Conservation (phyloP, 1,284 basidiomycete species). For the Ustanciosporium gigantosporum region DNA sequence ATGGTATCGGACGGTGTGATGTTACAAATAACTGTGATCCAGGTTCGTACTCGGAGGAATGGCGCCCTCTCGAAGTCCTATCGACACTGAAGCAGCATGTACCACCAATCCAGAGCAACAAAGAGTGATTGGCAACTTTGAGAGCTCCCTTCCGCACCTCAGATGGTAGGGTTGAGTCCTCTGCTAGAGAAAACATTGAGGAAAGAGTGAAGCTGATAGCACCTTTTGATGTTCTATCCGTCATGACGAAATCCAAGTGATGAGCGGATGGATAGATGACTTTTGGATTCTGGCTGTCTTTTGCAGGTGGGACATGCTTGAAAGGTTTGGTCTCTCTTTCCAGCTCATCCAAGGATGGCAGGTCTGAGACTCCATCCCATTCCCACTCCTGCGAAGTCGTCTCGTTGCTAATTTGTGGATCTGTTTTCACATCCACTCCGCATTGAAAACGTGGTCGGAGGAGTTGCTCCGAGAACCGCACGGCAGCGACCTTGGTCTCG, state of each 20-base stretch:
- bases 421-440: neutral
- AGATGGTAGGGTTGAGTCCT: slow-evolving; percentile 4
- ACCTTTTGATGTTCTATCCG: slow-evolving; percentile 18
- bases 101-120: slow-evolving; percentile 32
- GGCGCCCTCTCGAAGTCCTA: too few species aligned
- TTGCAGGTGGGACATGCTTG: too few species aligned
- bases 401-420: too few species aligned
- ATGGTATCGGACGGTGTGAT: too few species aligned
- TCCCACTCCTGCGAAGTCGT: slow-evolving; percentile 40
- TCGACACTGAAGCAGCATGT: too few species aligned
- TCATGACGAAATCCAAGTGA: slow-evolving; percentile 9
- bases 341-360: slow-evolving; percentile 45
- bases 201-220: slow-evolving; percentile 30
- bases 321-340: neutral
- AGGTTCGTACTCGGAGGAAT: too few species aligned
- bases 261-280: slow-evolving; percentile 9
- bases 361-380: slow-evolving; percentile 56
- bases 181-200: slow-evolving; percentile 13
- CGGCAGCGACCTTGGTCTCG: slow-evolving; percentile 31
- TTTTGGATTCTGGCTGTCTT: too few species aligned
- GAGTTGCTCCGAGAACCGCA: slow-evolving; percentile 28
- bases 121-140: slow-evolving; percentile 2
- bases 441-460: slow-evolving; percentile 35
- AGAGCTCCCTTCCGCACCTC: slow-evolving; percentile 5
- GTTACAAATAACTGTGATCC: too few species aligned